A percentile compares a stretch with the other conserved stretches of the same genome.
Evolutionary conservation across 495 filamentous ascomycete species (phyloP).

Genomic region (Daldinia concentrica): DNA sequence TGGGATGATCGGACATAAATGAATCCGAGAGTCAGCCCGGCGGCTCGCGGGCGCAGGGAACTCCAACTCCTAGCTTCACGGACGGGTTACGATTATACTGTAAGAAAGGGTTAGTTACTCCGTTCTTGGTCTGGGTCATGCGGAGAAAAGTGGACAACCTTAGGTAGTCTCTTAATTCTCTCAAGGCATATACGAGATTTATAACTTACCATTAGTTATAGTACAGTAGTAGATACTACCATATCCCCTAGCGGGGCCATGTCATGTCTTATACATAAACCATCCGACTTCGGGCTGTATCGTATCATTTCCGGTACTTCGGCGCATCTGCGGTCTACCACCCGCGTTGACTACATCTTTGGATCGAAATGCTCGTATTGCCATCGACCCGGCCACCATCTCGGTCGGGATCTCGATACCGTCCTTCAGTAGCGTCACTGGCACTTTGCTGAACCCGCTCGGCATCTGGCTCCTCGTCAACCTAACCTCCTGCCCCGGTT

Average conservation of each 20-base stretch:
- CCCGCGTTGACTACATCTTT: conserved; percentile 21
- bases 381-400: conserved; percentile 54
- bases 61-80: not conserved
- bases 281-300: conserved; percentile 53
- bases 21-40: conserved; percentile 4
- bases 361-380: conserved; percentile 39
- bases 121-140: not conserved
- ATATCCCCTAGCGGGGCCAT: not conserved
- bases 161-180: not conserved
- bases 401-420: conserved; percentile 47
- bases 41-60: not conserved
- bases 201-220: conserved; percentile 35
- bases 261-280: conserved; percentile 52
- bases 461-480: conserved; percentile 48
- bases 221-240: conserved; percentile 15
- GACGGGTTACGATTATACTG: conserved; percentile 24
- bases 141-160: not conserved
- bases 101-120: conserved; percentile 11
- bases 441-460: conserved; percentile 51
- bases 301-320: conserved; percentile 45
- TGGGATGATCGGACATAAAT: not conserved
- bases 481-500: conserved; percentile 30
- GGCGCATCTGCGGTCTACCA: conserved; percentile 16
- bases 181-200: not conserved
- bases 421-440: conserved; percentile 47